Evolutionary conservation across 352 stramenopile species (phyloP).

Genomic region (Saprolegnia parasitica): DNA sequence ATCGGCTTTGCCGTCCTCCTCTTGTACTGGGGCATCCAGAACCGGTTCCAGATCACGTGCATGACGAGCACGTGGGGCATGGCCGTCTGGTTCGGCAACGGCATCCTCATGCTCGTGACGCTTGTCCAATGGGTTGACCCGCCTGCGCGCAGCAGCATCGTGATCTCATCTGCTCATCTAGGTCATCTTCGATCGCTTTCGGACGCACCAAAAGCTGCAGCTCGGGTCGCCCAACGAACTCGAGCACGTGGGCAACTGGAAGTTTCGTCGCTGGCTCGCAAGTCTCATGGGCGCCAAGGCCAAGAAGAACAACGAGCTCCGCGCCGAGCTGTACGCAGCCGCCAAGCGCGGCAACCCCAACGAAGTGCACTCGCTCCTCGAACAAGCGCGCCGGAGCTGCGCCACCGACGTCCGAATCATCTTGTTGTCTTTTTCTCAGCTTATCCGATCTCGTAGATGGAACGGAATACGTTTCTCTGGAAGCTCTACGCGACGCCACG

Average conservation of each 20-base stretch:
- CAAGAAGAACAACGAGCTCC: slow-evolving; percentile 35
- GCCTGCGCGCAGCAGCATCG: neutral
- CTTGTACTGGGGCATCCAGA: slow-evolving; percentile 6
- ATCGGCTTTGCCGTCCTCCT: neutral
- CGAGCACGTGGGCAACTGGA: slow-evolving; percentile 64
- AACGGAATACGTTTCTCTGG: slow-evolving; percentile 22
- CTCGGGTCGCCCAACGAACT: slow-evolving; percentile 72
- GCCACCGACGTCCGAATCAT: neutral
- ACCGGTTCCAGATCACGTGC: neutral
- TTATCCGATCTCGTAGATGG: neutral
- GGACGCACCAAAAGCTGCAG: slow-evolving; percentile 78
- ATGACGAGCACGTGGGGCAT: slow-evolving; percentile 5
- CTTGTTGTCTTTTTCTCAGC: neutral
- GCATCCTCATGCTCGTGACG: slow-evolving; percentile 3
- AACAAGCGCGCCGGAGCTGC: neutral
- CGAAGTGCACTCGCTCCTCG: slow-evolving; percentile 36
- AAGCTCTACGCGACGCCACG: slow-evolving; percentile 18
- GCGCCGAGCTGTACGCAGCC: slow-evolving; percentile 52
- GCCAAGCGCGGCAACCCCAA: slow-evolving; percentile 45
- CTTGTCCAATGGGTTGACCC: slow-evolving; percentile 5
- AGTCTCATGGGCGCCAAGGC: slow-evolving; percentile 45
- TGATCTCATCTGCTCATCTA: neutral
- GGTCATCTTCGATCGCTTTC: slow-evolving; percentile 67
- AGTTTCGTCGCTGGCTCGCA: slow-evolving; percentile 57
- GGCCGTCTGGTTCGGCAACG: neutral